phyloP scores from a whole-genome alignment of 2,329 filamentous ascomycete species.

The Sporothrix pallida region DNA sequence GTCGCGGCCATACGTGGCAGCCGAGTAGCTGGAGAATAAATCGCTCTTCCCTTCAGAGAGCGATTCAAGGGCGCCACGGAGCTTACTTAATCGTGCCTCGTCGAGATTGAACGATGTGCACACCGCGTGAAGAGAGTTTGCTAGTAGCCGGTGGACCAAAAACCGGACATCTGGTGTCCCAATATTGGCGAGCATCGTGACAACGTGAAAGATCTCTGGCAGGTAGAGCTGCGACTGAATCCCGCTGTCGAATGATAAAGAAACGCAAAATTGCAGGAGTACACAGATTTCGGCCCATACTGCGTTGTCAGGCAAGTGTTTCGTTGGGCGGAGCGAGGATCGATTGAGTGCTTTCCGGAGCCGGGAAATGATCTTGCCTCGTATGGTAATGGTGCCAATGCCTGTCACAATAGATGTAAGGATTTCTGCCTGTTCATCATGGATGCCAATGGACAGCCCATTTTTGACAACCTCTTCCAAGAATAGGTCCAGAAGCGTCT shows the following conservation, averaged over 20 bases:
- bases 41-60: slow-evolving; percentile 66
- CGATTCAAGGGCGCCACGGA: slow-evolving; percentile 61
- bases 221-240: slow-evolving; percentile 71
- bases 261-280: slow-evolving; percentile 68
- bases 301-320: slow-evolving; percentile 67
- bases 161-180: slow-evolving; percentile 62
- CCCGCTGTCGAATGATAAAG: slow-evolving; percentile 70
- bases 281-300: slow-evolving; percentile 74
- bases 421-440: slow-evolving; percentile 64
- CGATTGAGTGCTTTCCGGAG: slow-evolving; percentile 71
- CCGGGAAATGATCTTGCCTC: slow-evolving; percentile 68
- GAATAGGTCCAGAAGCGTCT: slow-evolving; percentile 69
- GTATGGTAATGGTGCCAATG: slow-evolving; percentile 68
- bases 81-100: slow-evolving; percentile 61
- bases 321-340: slow-evolving; percentile 70
- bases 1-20: slow-evolving; percentile 54
- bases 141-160: slow-evolving; percentile 66
- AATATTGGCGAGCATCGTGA: slow-evolving; percentile 73
- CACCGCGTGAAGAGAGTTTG: slow-evolving; percentile 71
- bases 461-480: slow-evolving; percentile 70
- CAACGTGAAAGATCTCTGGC: slow-evolving; percentile 72
- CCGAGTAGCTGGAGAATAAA: slow-evolving; percentile 58
- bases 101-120: slow-evolving; percentile 70
- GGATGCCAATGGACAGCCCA: slow-evolving; percentile 61
- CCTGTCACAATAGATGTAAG: slow-evolving; percentile 67